phyloP scores from a whole-genome alignment of 371 early-diverging fungal species.

The Phascolomyces articulosus region DNA sequence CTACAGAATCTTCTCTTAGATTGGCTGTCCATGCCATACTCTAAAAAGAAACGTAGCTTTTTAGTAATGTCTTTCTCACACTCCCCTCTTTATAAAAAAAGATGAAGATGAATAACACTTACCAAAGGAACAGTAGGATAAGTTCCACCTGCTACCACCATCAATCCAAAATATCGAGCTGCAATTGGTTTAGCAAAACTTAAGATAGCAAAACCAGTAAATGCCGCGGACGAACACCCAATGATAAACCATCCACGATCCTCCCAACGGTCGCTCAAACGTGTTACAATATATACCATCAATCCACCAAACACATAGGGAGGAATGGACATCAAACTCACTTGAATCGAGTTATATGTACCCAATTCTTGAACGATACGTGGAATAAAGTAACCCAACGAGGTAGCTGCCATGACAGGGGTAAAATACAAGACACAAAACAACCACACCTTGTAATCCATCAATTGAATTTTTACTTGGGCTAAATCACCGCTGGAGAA shows the following conservation, averaged over 20 bases:
- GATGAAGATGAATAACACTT: constrained; percentile 6
- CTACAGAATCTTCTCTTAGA: constrained; percentile 41
- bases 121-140: constrained; percentile 56
- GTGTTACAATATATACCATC: constrained; percentile 42
- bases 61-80: background rate
- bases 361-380: constrained; percentile 52
- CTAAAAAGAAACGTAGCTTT: constrained; percentile 14
- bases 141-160: constrained; percentile 51
- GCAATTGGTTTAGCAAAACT: constrained; percentile 42
- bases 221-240: constrained; percentile 34
- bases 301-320: constrained; percentile 51
- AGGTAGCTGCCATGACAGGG: constrained; percentile 58
- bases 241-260: constrained; percentile 51
- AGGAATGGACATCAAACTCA: constrained; percentile 53
- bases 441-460: constrained; percentile 47
- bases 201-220: constrained; percentile 43
- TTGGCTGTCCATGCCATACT: constrained; percentile 60
- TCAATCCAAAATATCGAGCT: constrained; percentile 48
- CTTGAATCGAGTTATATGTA: constrained; percentile 44
- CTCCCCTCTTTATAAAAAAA: background rate
- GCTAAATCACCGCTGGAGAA: constrained; percentile 13
- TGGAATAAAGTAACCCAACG: constrained; percentile 50
- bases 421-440: constrained; percentile 49
- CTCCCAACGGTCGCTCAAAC: constrained; percentile 34
- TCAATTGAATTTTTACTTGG: constrained; percentile 29